Evolutionary conservation across 192 early-diverging fungal species (phyloP).

Genomic region (Backusella mclennaniae): DNA sequence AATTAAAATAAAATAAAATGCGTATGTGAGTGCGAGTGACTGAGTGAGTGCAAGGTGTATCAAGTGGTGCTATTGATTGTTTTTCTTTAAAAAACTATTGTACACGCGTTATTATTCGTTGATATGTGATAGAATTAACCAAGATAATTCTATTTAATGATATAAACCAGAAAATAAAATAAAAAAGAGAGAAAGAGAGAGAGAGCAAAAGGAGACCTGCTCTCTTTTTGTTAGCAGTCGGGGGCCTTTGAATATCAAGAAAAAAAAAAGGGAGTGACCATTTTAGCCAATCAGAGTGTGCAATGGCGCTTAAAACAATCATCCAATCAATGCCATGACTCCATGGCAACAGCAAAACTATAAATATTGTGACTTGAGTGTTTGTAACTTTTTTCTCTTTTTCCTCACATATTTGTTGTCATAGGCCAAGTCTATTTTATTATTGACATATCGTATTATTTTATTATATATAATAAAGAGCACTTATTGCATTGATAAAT

Average conservation of each 20-base stretch:
- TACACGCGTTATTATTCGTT: conserved; percentile 4
- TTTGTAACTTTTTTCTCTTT: not conserved
- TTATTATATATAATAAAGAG: not conserved
- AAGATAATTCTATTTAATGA: not conserved
- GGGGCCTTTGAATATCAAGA: not conserved
- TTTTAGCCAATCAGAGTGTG: not conserved
- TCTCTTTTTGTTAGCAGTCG: not conserved
- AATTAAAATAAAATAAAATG: not conserved
- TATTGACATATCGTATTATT: no score
- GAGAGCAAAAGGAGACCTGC: not conserved
- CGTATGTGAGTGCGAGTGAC: not conserved
- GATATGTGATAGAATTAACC: not conserved
- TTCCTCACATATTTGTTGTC: not conserved
- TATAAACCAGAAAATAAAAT: not conserved
- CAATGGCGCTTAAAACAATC: not conserved
- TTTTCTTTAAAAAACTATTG: not conserved
- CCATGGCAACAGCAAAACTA: not conserved
- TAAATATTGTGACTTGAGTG: not conserved
- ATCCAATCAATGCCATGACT: not conserved
- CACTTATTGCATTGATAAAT: not conserved
- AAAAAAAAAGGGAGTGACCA: not conserved
- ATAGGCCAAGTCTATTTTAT: not conserved
- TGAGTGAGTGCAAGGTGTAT: not conserved
- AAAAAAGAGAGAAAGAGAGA: not conserved
- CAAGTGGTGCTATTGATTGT: not conserved